Percentiles rank a stretch among this genome's conserved stretches.
These are phyloP conservation scores for Sugiyamaella americana DNA, from an alignment of 805 yeast genomes.

Conservation along the genomic window DNA sequence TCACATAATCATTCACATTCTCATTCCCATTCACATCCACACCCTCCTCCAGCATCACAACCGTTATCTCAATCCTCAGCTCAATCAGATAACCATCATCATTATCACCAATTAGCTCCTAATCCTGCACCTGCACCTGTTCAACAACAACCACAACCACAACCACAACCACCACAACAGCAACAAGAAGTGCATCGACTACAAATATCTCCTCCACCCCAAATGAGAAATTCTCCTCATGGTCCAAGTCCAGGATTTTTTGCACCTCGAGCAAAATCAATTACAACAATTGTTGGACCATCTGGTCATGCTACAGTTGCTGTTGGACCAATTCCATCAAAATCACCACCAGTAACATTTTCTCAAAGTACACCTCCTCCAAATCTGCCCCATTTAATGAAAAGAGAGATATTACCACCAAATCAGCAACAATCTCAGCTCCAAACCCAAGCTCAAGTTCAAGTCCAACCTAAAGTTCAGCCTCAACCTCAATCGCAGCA, in stretches of 20 bases:
- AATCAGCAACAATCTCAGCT: constrained; percentile 4
- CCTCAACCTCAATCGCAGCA: constrained; percentile 7
- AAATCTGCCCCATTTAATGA: background rate
- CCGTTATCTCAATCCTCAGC: background rate
- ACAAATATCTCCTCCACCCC: background rate
- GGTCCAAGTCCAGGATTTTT: constrained; percentile 19
- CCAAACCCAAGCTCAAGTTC: constrained; percentile 1
- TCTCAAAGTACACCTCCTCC: background rate
- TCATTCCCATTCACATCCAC: constrained; percentile 2
- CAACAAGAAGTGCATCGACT: no score
- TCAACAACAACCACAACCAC: no score
- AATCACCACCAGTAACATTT: background rate
- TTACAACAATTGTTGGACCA: background rate
- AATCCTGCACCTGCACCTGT: background rate
- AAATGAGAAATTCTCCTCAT: background rate
- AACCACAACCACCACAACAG: background rate
- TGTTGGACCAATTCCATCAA: background rate
- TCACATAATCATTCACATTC: background rate
- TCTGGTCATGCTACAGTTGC: background rate
- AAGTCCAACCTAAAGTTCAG: constrained; percentile 5
- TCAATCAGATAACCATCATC: background rate
- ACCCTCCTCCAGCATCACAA: constrained; percentile 1
- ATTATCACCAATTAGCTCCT: background rate
- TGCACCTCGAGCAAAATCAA: constrained; percentile 12
- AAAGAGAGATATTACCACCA: background rate